Evolutionary conservation across 192 early-diverging fungal genomes (phyloP), one percentile per base, ranked within the genome.

Genomic region (Dispira simplex): DNA sequence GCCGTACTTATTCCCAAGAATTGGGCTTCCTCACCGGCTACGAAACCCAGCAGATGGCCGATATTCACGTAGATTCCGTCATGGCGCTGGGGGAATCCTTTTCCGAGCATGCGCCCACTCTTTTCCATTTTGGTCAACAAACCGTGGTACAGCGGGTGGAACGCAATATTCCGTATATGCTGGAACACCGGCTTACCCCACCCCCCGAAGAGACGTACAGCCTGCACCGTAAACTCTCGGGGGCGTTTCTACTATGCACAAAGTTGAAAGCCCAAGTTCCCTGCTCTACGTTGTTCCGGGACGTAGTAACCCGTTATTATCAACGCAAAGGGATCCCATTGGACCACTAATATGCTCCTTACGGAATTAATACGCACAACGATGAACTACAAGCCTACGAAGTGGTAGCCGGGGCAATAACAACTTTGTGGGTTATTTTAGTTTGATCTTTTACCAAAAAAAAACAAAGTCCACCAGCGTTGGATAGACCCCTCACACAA

Each of bases 131-230:
- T 70, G 80, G 76, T 10, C 74, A 70, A 63, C 92, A 95, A 70
- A 87, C 88, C 28, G 82, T 99, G 10, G 91, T 94, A 8, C 69
- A 73, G 43, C 77, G 84, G 8, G 90, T 99, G 25, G 84, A 89
- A 28, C 84, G 83, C 39, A 81, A 86, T 11, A 99, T 99, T 65
- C 96, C 96, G 1, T 80, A 90, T 10, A 99, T 99, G 96, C 79
- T 99, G 59, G 78, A 84, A 53, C 86, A 99, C 65, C 75, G 96
- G 25, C 70, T 99, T 39, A 95, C 90, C 8, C 96, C 96, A 13
- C 96, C 96, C 8, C 96, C 96, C n/a, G 96, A 99, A 65, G 93
- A 95, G 70, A 92, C 90, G 6, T 99, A 99, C 72, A 89, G 89
- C 14, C 72, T 97, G 70, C 96, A 99, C 64, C 79, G 92, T 44